phyloP scores from a whole-genome alignment of 192 early-diverging fungal species.

The Diversispora epigaea region DNA sequence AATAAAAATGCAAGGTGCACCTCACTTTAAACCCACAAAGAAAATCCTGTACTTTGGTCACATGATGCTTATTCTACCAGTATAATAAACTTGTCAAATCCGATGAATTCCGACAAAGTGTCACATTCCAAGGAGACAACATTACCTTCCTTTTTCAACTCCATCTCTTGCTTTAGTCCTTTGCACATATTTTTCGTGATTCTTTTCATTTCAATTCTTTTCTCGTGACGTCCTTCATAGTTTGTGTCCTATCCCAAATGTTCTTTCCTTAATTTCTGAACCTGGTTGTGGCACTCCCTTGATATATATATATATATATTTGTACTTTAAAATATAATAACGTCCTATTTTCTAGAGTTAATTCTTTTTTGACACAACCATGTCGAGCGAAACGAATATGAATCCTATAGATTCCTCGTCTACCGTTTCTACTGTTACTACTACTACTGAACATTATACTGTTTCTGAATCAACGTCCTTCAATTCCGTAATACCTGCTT shows the following conservation, averaged over 20 bases:
- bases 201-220: not conserved
- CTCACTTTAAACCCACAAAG: too few relatives aligned
- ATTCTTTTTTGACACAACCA: constrained; percentile 13
- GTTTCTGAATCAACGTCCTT: not conserved
- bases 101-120: too few relatives aligned
- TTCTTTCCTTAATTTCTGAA: constrained; percentile 24
- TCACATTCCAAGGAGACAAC: too few relatives aligned
- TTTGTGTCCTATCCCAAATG: constrained; percentile 9
- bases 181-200: not conserved
- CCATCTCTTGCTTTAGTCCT: too few relatives aligned
- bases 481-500: not conserved
- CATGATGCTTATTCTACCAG: too few relatives aligned
- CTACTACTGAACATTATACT: not conserved
- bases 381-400: constrained; percentile 19
- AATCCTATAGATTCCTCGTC: not conserved
- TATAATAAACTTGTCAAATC: too few relatives aligned
- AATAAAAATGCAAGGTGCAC: too few relatives aligned
- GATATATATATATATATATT: constrained; percentile 2
- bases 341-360: not conserved
- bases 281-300: constrained; percentile 22
- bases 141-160: too few relatives aligned
- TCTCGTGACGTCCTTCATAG: too few relatives aligned
- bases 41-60: too few relatives aligned
- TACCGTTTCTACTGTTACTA: not conserved
- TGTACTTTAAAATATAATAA: not conserved